Conservation (phyloP, 2,329 filamentous ascomycete genomes). For the Talaromyces amestolkiae region DNA sequence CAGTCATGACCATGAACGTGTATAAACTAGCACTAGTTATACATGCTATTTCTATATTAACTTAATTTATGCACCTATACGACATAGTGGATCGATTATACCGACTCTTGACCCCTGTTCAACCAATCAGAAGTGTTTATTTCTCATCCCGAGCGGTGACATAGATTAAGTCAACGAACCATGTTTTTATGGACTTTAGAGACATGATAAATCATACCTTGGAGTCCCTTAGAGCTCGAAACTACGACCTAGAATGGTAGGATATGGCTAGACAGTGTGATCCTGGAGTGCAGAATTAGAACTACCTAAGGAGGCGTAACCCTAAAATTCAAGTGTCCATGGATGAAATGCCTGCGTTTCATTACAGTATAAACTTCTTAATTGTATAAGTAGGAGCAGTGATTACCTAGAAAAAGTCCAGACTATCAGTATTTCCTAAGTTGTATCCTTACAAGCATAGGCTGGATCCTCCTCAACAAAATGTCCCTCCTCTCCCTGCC, state of each 20-base stretch:
- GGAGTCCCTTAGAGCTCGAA: not conserved
- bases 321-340: not conserved
- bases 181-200: not conserved
- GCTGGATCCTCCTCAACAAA: not conserved
- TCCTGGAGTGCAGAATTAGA: not conserved
- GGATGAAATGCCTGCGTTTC: not conserved
- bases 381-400: not conserved
- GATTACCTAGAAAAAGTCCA: not conserved
- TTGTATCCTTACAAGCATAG: too few species aligned
- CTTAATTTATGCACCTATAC: not conserved
- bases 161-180: not conserved
- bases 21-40: conserved; percentile 4
- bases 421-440: not conserved
- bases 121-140: not conserved
- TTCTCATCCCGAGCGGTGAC: not conserved
- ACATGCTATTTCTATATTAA: not conserved
- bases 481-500: conserved; percentile 6
- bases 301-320: not conserved
- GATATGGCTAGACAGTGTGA: not conserved
- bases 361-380: not conserved
- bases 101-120: conserved; percentile 3
- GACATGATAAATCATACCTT: not conserved
- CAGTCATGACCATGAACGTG: not conserved
- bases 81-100: not conserved
- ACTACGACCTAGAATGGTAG: not conserved